Conservation (phyloP, 345 rosid species). For the Salix koriyanagi region DNA sequence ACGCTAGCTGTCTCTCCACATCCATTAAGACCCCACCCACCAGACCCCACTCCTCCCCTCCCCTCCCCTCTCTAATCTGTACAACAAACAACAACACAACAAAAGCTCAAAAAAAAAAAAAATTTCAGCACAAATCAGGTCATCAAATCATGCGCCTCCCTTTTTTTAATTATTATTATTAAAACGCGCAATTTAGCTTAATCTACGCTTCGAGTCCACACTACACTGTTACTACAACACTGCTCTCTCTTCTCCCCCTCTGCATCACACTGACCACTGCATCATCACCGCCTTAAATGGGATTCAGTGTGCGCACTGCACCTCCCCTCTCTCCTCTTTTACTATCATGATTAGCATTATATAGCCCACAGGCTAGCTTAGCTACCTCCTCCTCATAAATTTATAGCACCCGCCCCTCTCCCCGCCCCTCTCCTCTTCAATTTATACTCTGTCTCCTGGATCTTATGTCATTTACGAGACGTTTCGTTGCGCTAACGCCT, state of each 20-base stretch:
- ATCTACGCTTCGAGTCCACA: constrained; percentile 12
- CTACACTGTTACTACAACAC: not conserved
- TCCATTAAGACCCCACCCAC: not conserved
- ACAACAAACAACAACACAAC: not conserved
- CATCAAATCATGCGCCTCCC: not conserved
- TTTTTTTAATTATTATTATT: not conserved
- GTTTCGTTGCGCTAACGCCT: constrained; percentile 12
- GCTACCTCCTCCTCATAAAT: constrained; percentile 4
- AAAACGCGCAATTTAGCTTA: constrained; percentile 1
- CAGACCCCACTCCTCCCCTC: not conserved
- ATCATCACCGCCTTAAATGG: constrained; percentile 42
- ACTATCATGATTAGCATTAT: not conserved
- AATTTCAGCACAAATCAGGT: not conserved
- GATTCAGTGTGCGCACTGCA: constrained; percentile 39
- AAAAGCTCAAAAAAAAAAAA: not conserved
- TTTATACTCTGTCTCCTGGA: not conserved
- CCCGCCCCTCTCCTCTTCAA: not conserved
- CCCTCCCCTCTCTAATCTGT: not conserved
- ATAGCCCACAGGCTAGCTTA: not conserved
- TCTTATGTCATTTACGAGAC: constrained; percentile 42
- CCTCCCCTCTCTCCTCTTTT: constrained; percentile 2
- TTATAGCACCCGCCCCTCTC: not conserved
- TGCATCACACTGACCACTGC: constrained; percentile 39
- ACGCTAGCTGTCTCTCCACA: constrained; percentile 13
- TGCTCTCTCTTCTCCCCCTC: constrained; percentile 13